Base-by-base conservation (phyloP, 495 filamentous ascomycete species). In the Neurospora tetrasperma region DNA sequence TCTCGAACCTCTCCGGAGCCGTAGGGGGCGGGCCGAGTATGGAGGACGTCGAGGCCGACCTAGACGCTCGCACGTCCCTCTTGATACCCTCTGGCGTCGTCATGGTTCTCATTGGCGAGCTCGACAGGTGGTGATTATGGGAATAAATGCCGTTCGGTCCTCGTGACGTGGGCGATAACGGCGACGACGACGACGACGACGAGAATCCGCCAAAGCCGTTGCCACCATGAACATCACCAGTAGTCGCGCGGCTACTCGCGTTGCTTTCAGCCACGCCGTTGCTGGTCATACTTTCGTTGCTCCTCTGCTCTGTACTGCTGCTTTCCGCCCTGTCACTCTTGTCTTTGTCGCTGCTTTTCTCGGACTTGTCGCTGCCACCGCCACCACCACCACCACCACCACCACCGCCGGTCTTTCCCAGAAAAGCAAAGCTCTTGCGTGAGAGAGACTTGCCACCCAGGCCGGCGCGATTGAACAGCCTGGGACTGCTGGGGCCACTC, bases 391-490 rank as follows among this genome's bases (percentile, higher is more conserved):
- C 27, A 31, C 27, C 27, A 31, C 27, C 27, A 31, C 27, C 27
- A 23, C 48, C 48, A 27, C 54, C 54, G 20, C 54, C 54, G 6
- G 27, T 66, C 39, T 80, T 82, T 69, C 77, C 78, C 59, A 86
- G 68, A 44, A 86, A 86, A 20, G 81, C 83, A 71, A 86, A 84
- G 74, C 84, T 86, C 78, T 85, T 86, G 66, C 82, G 82, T 10
- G 83, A 82, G 81, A 85, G 83, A 41, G 83, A 81, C 71, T 79
- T 85, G 75, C 82, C 83, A 16, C 79, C 79, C 69, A 79, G 77
- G 68, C 78, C 79, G 43, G 77, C 74, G 62, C 78, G 82, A 72
- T 79, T 81, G 62, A 86, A 74, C 41, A 85, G 80, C 8, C 82
- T 79, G 31, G 81, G 74, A 48, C 73, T 77, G 40, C 81, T 48